Evolutionary conservation across 805 yeast genomes (phyloP).

Genomic region (Saturnispora diversa): DNA sequence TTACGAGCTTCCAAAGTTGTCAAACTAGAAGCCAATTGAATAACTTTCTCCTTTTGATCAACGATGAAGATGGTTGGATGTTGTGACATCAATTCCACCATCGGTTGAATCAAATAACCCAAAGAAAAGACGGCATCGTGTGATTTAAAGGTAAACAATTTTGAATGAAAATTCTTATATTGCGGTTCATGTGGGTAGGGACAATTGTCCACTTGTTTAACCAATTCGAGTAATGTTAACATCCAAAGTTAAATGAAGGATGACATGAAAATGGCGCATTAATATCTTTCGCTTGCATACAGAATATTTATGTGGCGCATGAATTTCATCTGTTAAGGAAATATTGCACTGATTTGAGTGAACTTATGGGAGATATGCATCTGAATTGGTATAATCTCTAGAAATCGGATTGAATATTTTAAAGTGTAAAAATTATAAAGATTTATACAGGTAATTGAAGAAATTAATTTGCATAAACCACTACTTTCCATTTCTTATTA

Average conservation of each 20-base stretch:
- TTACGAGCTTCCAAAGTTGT: conserved; percentile 37
- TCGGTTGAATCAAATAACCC: conserved; percentile 34
- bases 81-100: conserved; percentile 25
- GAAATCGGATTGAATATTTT: not conserved
- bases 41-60: conserved; percentile 21
- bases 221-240: conserved; percentile 20
- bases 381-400: too few relatives aligned
- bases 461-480: too few relatives aligned
- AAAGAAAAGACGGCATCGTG: conserved; percentile 30
- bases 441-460: too few relatives aligned
- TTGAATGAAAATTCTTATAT: conserved; percentile 11
- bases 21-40: conserved; percentile 26
- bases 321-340: too few relatives aligned
- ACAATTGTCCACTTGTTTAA: conserved; percentile 26
- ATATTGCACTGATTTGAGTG: too few relatives aligned
- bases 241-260: not conserved
- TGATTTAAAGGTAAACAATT: conserved; percentile 30
- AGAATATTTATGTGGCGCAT: too few relatives aligned
- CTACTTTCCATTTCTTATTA: too few relatives aligned
- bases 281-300: too few relatives aligned
- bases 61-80: conserved; percentile 22
- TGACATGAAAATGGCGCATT: too few relatives aligned
- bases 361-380: too few relatives aligned
- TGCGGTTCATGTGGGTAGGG: conserved; percentile 26
- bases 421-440: not conserved